Evolutionary conservation across 2,329 filamentous ascomycete genomes (phyloP).

Genomic region (Aspergillus novofumigatus): DNA sequence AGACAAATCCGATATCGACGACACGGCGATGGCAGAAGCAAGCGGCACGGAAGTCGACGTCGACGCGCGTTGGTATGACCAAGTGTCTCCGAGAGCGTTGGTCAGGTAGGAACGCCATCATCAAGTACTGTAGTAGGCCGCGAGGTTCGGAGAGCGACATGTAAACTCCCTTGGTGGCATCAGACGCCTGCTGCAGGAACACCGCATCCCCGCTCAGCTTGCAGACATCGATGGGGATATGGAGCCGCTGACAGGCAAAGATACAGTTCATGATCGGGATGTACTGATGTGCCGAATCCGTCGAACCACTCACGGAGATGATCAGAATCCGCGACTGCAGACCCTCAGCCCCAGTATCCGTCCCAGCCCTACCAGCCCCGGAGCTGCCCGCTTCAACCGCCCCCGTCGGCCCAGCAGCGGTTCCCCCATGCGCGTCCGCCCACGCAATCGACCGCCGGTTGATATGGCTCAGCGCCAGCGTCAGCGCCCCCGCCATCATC

Average conservation of each 20-base stretch:
- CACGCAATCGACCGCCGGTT: constrained; percentile 72
- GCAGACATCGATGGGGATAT: constrained; percentile 87
- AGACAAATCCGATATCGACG: constrained; percentile 90
- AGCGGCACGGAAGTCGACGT: constrained; percentile 94
- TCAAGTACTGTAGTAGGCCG: constrained; percentile 84
- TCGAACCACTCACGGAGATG: constrained; percentile 83
- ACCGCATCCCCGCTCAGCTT: constrained; percentile 81
- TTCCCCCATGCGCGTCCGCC: constrained; percentile 52
- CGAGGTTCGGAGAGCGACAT: constrained; percentile 59
- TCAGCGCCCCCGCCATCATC: constrained; percentile 85
- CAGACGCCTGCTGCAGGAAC: constrained; percentile 86
- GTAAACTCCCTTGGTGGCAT: constrained; percentile 67
- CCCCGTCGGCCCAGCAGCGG: constrained; percentile 33
- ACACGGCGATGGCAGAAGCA: constrained; percentile 95
- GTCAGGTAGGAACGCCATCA: constrained; percentile 87
- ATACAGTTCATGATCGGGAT: constrained; percentile 98
- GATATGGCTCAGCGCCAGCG: constrained; percentile 82
- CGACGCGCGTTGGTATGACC: constrained; percentile 73
- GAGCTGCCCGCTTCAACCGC: constrained; percentile 28
- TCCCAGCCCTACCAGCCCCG: constrained; percentile 17
- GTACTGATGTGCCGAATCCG: constrained; percentile 82
- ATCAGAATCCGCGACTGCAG: constrained; percentile 82
- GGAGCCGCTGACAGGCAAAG: constrained; percentile 84
- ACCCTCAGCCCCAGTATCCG: constrained; percentile 32
- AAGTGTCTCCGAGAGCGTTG: constrained; percentile 60